phyloP scores from a whole-genome alignment of 1,139 yeast species.

The Candida sanyaensis region DNA sequence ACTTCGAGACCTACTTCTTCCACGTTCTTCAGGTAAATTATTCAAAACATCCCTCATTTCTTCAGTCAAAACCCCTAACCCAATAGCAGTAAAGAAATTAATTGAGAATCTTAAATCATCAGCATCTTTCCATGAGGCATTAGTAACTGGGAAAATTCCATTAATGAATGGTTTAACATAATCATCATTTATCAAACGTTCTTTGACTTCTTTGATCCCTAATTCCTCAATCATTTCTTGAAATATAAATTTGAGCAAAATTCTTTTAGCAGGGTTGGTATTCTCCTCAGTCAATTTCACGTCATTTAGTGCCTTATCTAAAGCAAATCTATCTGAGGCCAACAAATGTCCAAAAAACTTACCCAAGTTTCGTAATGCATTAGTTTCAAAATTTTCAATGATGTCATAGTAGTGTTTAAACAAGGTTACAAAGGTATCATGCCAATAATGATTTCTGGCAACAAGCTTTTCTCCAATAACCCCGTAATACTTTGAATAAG shows the following conservation, averaged over 20 bases:
- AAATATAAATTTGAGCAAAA: constrained; percentile 77
- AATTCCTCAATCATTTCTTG: constrained; percentile 80
- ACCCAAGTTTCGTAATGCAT: constrained; percentile 77
- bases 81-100: constrained; percentile 92
- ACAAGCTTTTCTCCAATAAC: constrained; percentile 72
- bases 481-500: constrained; percentile 86
- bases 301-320: constrained; percentile 50
- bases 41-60: constrained; percentile 65
- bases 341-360: constrained; percentile 85
- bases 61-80: constrained; percentile 82
- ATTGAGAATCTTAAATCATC: constrained; percentile 79
- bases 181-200: constrained; percentile 48
- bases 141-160: constrained; percentile 52
- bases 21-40: constrained; percentile 19
- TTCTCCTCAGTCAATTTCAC: constrained; percentile 68
- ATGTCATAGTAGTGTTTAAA: constrained; percentile 60
- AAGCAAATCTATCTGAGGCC: constrained; percentile 64
- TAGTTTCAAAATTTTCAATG: constrained; percentile 70
- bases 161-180: constrained; percentile 47
- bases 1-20: constrained; percentile 19
- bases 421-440: constrained; percentile 46
- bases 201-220: constrained; percentile 55
- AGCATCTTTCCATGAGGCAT: constrained; percentile 42
- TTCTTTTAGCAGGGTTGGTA: constrained; percentile 79
- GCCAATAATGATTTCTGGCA: constrained; percentile 52